Conservation (phyloP, 495 filamentous ascomycete species). For the Neurospora sublineolata region DNA sequence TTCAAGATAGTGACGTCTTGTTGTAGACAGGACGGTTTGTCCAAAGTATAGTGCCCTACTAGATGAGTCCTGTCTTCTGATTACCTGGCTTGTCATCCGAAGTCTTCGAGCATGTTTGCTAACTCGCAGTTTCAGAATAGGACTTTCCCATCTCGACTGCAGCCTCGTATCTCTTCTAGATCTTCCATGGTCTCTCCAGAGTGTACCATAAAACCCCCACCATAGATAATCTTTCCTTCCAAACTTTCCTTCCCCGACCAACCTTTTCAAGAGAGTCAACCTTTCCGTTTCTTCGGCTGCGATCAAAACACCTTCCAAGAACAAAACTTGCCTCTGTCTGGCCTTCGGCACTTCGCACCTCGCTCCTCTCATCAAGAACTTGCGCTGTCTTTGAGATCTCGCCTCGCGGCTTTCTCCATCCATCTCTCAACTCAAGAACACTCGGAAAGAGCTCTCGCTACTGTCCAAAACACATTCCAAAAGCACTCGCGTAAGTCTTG, state of each 20-base stretch:
- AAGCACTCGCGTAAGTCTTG: not conserved
- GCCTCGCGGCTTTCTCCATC: not conserved
- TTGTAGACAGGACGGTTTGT: not conserved
- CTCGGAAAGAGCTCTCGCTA: not conserved
- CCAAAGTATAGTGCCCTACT: not conserved
- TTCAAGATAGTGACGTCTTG: not conserved
- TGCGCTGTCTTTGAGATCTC: not conserved
- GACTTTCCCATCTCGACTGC: not conserved
- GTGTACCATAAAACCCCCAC: not conserved
- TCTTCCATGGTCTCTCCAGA: not conserved
- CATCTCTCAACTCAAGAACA: no score
- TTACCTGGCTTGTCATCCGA: not conserved
- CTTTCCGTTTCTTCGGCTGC: not conserved
- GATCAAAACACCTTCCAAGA: not conserved
- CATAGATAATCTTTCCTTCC: not conserved
- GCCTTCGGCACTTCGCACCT: not conserved
- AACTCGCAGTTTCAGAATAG: not conserved
- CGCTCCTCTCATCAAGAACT: not conserved
- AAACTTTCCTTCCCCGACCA: not conserved
- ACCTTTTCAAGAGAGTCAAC: not conserved
- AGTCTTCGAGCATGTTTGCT: not conserved
- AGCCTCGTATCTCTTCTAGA: not conserved
- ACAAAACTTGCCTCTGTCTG: not conserved
- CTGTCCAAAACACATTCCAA: not conserved
- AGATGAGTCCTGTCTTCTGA: not conserved